Base-by-base conservation (phyloP, 192 early-diverging fungal species). In the Coemansia sp. region DNA sequence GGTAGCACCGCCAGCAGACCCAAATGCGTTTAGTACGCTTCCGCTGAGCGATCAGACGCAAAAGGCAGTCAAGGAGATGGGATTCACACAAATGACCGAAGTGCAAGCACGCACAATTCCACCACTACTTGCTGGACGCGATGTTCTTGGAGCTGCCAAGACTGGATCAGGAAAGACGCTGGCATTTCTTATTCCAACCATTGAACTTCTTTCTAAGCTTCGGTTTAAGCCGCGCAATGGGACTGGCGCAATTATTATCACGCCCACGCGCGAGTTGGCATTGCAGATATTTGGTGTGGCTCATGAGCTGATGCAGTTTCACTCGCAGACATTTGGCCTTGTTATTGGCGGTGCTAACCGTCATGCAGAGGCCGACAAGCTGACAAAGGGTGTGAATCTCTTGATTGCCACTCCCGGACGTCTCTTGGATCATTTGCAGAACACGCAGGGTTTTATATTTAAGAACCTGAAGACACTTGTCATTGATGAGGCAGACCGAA, bases 281-380 rank as follows among this genome's bases (percentile, higher is more conserved):
- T 85, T 99, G 61, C 97, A 99, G 79, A 97, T 98, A 70, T 95
- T 96, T 85, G 96, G 97, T 11, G 97, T 99, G 22, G 95, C 94
- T 22, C 95, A 95, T 62, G 95, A 99, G 39, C 85, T 99, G 57
- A 75, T 95, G 68, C 91, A 92, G 76, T 90, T 92, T 84, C 97
- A 99, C 74, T 88, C 92, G 57, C 94, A 98, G 72, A 99, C 97
- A 9, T 98, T 95, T 75, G 97, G 97, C 54, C 93, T 99, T 70
- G 92, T 98, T 33, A 98, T 98, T 87, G 97, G 97, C 54, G 97
- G 97, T 33, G 95, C 96, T 14, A 97, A 97, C 79, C 87, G 96
- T 68, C 91, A 91, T 67, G 95, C 94, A 31, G 96, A 99, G 84
- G 94, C 91, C 9, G 93, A 97, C 50, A 97, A 97, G 84, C 86